Evolutionary conservation across 2,329 filamentous ascomycete species (phyloP), one percentile per base, ranked within the genome.

Genomic region (Botrytis medusae): DNA sequence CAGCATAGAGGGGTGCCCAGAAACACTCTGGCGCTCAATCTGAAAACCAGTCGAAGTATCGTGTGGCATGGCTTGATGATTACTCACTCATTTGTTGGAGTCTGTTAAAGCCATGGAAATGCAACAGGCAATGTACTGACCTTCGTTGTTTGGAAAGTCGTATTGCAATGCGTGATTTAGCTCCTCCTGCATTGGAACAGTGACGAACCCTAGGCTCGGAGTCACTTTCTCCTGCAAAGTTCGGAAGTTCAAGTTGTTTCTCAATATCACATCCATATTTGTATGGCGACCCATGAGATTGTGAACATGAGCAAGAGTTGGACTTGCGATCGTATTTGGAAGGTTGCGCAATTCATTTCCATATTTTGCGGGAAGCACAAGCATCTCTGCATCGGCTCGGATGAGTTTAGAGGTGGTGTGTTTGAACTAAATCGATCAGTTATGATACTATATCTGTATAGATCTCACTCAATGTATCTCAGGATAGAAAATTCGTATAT

Each of bases 221-320:
- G 70, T 72, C 44, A 72, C 42, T 42, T 67, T 64, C 2, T 6
- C 32, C 32, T 65, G 61, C 25, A 72, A n/a, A 18, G 46, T 44
- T 32, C 70, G 44, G 46, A 67, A 65, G 59, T 72, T 61, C 9
- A 72, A 61, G 59, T 72, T 72, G 44, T 44, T 72, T 6, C 16
- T 18, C 20, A 65, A 22, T 14, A 72, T 65, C 16, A 72, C 16
- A 40, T 65, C 42, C 60, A 72, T 67, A 14, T 44, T 40, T 12
- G 70, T 72, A 46, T 65, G 37, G 20, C 29, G 48, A 16, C 70
- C 70, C 25, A 72, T n/a, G 12, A 72, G 61, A 59, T 72, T 72
- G 29, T 72, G 70, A 7, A 40, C 60, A 44, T 72, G 70, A 25
- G 70, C 70, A n/a, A 57, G n/a, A 14, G 70, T 72, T 16, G 70